These are phyloP conservation scores for Fennellomyces sp. DNA, from an alignment of 371 early-diverging fungal genomes.

Conservation along the genomic window DNA sequence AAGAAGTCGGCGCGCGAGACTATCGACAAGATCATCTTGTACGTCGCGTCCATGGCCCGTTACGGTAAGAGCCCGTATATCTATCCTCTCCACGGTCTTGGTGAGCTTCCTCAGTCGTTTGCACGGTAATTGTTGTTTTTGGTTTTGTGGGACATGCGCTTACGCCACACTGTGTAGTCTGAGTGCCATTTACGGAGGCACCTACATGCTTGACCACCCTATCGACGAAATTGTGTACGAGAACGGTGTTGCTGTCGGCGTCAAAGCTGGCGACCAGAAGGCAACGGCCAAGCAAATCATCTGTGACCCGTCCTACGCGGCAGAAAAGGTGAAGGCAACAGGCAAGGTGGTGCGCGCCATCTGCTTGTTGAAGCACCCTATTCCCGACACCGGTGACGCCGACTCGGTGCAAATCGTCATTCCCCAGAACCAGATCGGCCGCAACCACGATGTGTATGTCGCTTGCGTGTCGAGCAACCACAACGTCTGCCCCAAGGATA, in stretches of 20 bases:
- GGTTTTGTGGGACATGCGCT: no score
- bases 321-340: constrained; percentile 72
- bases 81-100: constrained; percentile 99
- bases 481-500: constrained; percentile 87
- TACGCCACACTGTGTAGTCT: constrained; percentile 46
- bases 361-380: constrained; percentile 91
- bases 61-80: constrained; percentile 99
- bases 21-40: constrained; percentile 92
- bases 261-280: constrained; percentile 84
- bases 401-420: constrained; percentile 96
- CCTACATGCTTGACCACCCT: constrained; percentile 95
- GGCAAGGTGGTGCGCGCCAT: constrained; percentile 95
- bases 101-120: constrained; percentile 99
- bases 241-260: constrained; percentile 87
- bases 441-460: constrained; percentile 95
- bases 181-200: constrained; percentile 97
- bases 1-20: constrained; percentile 88
- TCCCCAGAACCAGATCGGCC: constrained; percentile 93
- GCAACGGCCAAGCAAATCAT: constrained; percentile 89
- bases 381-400: constrained; percentile 86
- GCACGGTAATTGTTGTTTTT: no score
- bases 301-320: constrained; percentile 95
- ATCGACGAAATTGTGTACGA: constrained; percentile 91
- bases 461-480: constrained; percentile 90
- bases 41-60: constrained; percentile 94